Evolutionary conservation across 179 eudicot species (phyloP).

Genomic region (Dionaea muscipula): DNA sequence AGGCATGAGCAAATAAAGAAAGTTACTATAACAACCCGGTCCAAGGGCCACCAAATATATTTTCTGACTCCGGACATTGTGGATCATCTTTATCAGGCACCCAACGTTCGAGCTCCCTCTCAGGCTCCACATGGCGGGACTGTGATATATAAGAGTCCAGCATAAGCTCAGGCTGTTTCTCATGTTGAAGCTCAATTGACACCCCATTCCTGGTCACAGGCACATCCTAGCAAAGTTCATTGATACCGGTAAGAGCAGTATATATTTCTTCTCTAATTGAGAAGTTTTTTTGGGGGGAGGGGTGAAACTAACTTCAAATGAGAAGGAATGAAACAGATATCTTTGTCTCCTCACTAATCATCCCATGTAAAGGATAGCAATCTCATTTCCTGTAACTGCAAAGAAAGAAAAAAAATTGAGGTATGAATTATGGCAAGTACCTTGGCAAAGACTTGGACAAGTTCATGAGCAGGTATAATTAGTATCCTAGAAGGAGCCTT

Average conservation of each 20-base stretch:
- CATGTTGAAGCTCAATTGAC: constrained; percentile 43
- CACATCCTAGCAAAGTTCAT: constrained; percentile 51
- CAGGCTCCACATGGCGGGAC: constrained; percentile 57
- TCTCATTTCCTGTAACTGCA: not conserved
- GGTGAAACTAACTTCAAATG: not conserved
- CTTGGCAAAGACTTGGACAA: constrained; percentile 89
- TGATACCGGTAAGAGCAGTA: not conserved
- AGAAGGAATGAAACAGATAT: too few relatives aligned
- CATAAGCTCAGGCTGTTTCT: constrained; percentile 64
- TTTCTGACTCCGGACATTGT: constrained; percentile 58
- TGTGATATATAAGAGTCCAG: constrained; percentile 82
- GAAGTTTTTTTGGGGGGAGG: not conserved
- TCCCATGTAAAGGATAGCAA: not conserved
- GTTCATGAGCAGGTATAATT: constrained; percentile 66
- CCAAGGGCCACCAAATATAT: constrained; percentile 65
- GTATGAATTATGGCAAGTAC: constrained; percentile 18
- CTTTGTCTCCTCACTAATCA: too few relatives aligned
- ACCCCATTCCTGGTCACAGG: constrained; percentile 54
- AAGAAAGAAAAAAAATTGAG: not conserved
- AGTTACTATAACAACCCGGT: constrained; percentile 43
- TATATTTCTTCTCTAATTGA: not conserved
- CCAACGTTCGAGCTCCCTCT: constrained; percentile 84
- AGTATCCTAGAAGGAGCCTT: constrained; percentile 58
- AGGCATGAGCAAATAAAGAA: not conserved
- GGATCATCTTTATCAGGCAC: constrained; percentile 67